Percentiles rank a stretch among this genome's conserved stretches.
These are phyloP conservation scores for Pichia scutulata DNA, from an alignment of 805 yeast species.

Conservation along the genomic window DNA sequence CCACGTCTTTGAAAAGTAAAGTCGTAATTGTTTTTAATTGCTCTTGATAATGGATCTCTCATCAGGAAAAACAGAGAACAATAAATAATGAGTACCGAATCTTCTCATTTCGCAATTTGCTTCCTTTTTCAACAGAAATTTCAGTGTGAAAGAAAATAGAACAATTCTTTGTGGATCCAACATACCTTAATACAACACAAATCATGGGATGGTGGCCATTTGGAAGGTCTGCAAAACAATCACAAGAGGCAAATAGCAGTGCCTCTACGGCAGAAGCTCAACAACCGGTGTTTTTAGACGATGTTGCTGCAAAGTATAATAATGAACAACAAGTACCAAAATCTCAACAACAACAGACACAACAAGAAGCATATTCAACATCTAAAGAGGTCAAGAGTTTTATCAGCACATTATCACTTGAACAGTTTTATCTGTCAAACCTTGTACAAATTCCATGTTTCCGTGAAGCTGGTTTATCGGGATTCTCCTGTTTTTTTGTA, in stretches of 20 bases:
- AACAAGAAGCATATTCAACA: conserved; percentile 12
- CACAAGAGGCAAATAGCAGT: not conserved
- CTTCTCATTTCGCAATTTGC: not conserved
- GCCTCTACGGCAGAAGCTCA: not conserved
- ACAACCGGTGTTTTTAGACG: conserved; percentile 36
- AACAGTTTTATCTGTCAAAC: conserved; percentile 46
- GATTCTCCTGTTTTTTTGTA: conserved; percentile 65
- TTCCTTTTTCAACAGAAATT: not conserved
- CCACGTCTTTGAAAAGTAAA: too few species aligned
- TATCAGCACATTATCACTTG: conserved; percentile 30
- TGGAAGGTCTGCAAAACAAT: not conserved
- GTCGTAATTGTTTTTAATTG: too few species aligned
- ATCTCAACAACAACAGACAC: not conserved
- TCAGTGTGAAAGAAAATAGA: not conserved
- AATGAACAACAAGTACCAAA: not conserved
- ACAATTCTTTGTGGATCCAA: too few species aligned
- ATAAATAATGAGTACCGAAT: too few species aligned
- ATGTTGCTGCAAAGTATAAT: conserved; percentile 43
- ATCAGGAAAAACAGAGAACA: too few species aligned
- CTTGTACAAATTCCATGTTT: conserved; percentile 65
- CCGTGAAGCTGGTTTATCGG: conserved; percentile 70
- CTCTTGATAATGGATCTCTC: too few species aligned
- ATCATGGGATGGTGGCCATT: conserved; percentile 13
- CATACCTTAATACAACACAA: not conserved
- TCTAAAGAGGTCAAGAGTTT: conserved; percentile 17